phyloP scores from a whole-genome alignment of 106 monocot genomes.

The Dendrobium chrysotoxum region DNA sequence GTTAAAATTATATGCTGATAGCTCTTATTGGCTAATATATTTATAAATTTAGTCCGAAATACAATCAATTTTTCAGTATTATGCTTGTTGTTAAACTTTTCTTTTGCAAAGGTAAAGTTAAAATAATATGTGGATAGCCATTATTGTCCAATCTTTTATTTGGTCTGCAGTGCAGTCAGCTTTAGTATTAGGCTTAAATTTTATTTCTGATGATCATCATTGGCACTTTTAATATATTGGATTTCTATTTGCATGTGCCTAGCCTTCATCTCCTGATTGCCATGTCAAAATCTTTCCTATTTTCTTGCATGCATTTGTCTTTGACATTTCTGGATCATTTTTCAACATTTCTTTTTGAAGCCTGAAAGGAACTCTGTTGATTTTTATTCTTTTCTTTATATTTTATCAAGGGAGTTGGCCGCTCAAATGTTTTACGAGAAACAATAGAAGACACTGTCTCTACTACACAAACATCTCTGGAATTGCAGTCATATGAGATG shows the following conservation, averaged over 20 bases:
- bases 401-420: conserved; percentile 16
- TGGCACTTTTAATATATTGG: background rate
- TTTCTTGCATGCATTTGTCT: background rate
- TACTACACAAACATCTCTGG: conserved; percentile 15
- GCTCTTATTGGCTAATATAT: background rate
- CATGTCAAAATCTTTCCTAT: background rate
- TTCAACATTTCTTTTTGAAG: background rate
- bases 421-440: conserved; percentile 15
- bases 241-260: background rate
- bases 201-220: background rate
- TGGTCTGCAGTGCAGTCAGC: background rate
- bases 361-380: background rate
- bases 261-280: background rate
- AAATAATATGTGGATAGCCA: background rate
- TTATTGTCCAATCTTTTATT: background rate
- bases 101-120: background rate
- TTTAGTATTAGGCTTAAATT: background rate
- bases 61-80: background rate
- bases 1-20: background rate
- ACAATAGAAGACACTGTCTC: conserved; percentile 14
- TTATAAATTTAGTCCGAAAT: background rate
- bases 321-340: background rate
- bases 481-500: conserved; percentile 66
- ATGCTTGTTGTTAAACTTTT: background rate
- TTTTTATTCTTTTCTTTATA: background rate